phyloP scores from a whole-genome alignment of 371 early-diverging fungal species.

The Apophysomyces sp. region DNA sequence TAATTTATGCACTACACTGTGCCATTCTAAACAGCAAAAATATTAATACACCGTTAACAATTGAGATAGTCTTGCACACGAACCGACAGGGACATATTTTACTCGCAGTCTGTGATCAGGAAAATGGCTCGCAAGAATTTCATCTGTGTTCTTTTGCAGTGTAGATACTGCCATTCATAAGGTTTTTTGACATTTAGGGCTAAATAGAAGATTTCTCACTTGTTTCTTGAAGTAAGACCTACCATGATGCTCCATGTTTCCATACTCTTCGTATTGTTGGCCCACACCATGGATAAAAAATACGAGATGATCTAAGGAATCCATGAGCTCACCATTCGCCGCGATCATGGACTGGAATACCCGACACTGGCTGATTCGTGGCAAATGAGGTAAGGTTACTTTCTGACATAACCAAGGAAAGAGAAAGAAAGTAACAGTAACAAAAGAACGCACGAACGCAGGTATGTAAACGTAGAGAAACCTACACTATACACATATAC shows the following conservation, averaged over 20 bases:
- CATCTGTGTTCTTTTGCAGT: constrained; percentile 52
- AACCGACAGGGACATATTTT: constrained; percentile 54
- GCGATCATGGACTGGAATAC: not conserved
- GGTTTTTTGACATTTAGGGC: not conserved
- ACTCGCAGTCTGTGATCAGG: constrained; percentile 35
- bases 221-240: not conserved
- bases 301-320: constrained; percentile 40
- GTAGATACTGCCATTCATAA: constrained; percentile 28
- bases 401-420: not conserved
- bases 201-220: not conserved
- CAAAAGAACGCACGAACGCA: not conserved
- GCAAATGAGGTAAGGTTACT: not conserved
- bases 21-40: constrained; percentile 51
- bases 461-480: not conserved
- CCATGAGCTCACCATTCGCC: not conserved
- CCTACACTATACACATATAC: not conserved
- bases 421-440: not conserved
- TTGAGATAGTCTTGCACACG: not conserved
- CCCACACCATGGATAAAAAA: constrained; percentile 76
- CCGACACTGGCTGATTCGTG: not conserved
- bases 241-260: constrained; percentile 55
- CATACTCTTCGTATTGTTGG: constrained; percentile 54
- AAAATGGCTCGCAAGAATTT: constrained; percentile 50
- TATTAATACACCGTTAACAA: not conserved
- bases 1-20: constrained; percentile 53